Conservation (phyloP, 192 early-diverging fungal species). For the Linderina pennispora region DNA sequence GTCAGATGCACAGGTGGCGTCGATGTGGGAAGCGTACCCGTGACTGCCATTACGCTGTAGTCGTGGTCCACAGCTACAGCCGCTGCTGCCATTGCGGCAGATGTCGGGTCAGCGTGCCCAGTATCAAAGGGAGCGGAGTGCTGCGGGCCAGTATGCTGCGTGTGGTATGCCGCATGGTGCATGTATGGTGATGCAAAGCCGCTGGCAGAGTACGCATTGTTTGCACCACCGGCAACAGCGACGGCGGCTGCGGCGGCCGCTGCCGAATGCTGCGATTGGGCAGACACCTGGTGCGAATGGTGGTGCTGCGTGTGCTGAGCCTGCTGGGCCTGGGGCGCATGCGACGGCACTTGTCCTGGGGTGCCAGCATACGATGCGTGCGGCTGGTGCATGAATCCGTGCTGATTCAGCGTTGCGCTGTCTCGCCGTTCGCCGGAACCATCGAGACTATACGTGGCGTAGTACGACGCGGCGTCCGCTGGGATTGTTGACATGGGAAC, state of each 20-base stretch:
- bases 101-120: constrained; percentile 4
- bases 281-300: constrained; percentile 7
- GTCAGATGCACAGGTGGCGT: constrained; percentile 5
- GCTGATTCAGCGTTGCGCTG: constrained; percentile 9
- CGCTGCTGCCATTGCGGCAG: constrained; percentile 4
- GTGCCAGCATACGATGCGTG: constrained; percentile 1
- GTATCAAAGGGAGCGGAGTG: constrained; percentile 7
- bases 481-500: constrained; percentile 37
- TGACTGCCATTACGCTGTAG: constrained; percentile 20
- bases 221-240: constrained; percentile 2
- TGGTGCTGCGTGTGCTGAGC: constrained; percentile 4
- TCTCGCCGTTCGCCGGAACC: constrained; percentile 22
- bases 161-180: constrained; percentile 24
- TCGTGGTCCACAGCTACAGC: constrained; percentile 12
- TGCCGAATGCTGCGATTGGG: constrained; percentile 15
- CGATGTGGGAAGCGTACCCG: constrained; percentile 8
- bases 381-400: constrained; percentile 5
- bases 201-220: constrained; percentile 10
- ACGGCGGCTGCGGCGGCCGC: constrained; percentile 3
- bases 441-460: constrained; percentile 25
- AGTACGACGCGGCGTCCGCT: constrained; percentile 30
- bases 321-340: constrained; percentile 12
- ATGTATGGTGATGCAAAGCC: constrained; percentile 16
- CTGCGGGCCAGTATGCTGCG: constrained; percentile 7
- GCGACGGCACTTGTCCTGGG: constrained; percentile 10